Evolutionary conservation across 768 basidiomycete species (phyloP).

Genomic region (Boletellus emodensis): DNA sequence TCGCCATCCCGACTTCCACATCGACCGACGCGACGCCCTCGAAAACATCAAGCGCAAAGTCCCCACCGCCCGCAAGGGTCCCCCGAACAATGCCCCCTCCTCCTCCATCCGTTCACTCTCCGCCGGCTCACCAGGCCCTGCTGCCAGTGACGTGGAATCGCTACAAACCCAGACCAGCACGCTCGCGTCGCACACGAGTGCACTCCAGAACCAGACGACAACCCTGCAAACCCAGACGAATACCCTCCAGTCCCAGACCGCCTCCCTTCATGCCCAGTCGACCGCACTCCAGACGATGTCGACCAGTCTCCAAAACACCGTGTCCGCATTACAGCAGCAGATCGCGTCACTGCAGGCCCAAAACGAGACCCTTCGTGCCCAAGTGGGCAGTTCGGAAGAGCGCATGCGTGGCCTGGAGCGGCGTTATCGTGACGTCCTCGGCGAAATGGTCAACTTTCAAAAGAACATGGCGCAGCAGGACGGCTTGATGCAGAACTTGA

Average conservation of each 20-base stretch:
- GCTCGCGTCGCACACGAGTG: constrained; percentile 28
- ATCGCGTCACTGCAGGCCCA: constrained; percentile 25
- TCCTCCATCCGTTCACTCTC: constrained; percentile 26
- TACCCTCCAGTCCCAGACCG: constrained; percentile 28
- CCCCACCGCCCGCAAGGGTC: constrained; percentile 34
- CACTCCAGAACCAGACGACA: constrained; percentile 28
- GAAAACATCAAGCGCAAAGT: constrained; percentile 67
- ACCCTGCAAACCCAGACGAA: constrained; percentile 26
- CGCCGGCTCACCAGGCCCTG: constrained; percentile 26
- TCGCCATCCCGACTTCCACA: constrained; percentile 50
- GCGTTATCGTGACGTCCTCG: constrained; percentile 64
- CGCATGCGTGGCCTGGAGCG: constrained; percentile 57
- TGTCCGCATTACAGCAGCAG: constrained; percentile 29
- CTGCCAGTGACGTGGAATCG: constrained; percentile 24
- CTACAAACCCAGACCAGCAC: constrained; percentile 28
- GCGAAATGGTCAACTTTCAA: constrained; percentile 71
- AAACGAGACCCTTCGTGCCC: constrained; percentile 30
- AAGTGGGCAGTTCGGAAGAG: constrained; percentile 38
- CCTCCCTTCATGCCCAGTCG: constrained; percentile 34
- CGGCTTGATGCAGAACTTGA: constrained; percentile 72
- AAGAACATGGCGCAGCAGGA: constrained; percentile 81
- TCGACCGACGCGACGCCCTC: constrained; percentile 49
- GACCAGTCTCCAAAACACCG: constrained; percentile 22
- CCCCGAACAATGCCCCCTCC: constrained; percentile 25
- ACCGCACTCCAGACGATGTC: constrained; percentile 31